Base-by-base conservation (phyloP, 139 green algal species). In the Picochlorum sp. region DNA sequence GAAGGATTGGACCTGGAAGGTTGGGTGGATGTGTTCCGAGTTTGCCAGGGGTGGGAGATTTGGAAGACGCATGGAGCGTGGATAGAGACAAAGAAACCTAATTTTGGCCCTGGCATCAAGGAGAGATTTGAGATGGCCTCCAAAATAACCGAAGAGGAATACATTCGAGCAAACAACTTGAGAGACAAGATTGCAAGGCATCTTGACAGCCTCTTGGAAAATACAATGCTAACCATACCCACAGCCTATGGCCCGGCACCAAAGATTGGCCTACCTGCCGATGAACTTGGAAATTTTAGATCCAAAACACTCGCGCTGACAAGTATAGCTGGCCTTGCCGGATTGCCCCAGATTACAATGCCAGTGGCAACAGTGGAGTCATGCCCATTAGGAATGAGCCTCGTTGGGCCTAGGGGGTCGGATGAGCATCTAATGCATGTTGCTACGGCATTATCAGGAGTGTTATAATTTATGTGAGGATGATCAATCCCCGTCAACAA, bases 271-370 rank as follows among this genome's bases (percentile, higher is more conserved):
- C 76, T 71, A 8, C 71, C 81, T 2, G 24, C 56, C 14, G 54
- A 51, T 32, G 69, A 89, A 61, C 58, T 95, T 62, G 76, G 92
- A 34, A 69, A 56, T 0, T 91, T 84, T 64, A 77, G 90, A 13
- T 69, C 45, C 16, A 57, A 71, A 2, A 59, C 87, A 41, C 69
- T 96, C 37, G 73, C 64, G 30, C 76, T 96, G 6, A 95, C 85
- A 3, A 83, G 74, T 69, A 85, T 94, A 20, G 84, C 86, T 0
- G 84, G 86, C 3, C 75, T 96, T n/a, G 69, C 69, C 5, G 84
- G 86, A 0, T 73, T 96, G n/a, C 90, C 90, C 4, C 85, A 96
- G 84, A 77, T 94, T 13, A 85, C 56, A 30, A 23, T 95, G 16
- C 88, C 88, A 2, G 49, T 93, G 0, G 75, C 73, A 3, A 26